Conservation (phyloP, 208 protist species). For the Trypanosoma lewisi region DNA sequence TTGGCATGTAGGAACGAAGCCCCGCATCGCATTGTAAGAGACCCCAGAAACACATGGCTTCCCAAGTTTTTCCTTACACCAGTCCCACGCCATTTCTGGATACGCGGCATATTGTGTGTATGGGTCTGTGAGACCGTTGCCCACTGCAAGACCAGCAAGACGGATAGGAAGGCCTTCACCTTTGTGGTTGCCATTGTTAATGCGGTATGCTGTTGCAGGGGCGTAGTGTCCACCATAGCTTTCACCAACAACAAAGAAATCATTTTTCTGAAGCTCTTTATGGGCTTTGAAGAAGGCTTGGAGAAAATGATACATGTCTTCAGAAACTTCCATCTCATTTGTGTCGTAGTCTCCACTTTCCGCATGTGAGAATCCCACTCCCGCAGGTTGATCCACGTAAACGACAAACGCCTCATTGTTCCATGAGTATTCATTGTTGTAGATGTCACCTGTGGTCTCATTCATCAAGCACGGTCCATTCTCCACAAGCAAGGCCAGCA, state of each 20-base stretch:
- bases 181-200: slow-evolving; percentile 33
- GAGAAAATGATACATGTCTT: slow-evolving; percentile 90
- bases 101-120: slow-evolving; percentile 71
- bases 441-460: slow-evolving; percentile 31
- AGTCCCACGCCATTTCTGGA: slow-evolving; percentile 53
- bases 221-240: slow-evolving; percentile 79
- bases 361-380: slow-evolving; percentile 85
- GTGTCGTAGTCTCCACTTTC: slow-evolving; percentile 44
- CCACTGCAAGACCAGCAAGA: slow-evolving; percentile 73
- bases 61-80: slow-evolving; percentile 45
- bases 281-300: slow-evolving; percentile 63
- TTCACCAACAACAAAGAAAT: slow-evolving; percentile 82
- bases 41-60: slow-evolving; percentile 41
- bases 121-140: slow-evolving; percentile 90
- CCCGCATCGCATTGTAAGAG: slow-evolving; percentile 44
- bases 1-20: slow-evolving; percentile 45
- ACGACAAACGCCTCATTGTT: slow-evolving; percentile 83
- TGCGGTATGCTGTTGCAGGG: slow-evolving; percentile 36
- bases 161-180: slow-evolving; percentile 40
- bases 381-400: slow-evolving; percentile 90
- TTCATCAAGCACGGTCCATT: slow-evolving; percentile 84
- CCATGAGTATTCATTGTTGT: slow-evolving; percentile 72
- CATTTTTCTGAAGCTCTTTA: slow-evolving; percentile 31
- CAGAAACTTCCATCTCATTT: slow-evolving; percentile 67
- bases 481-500: slow-evolving; percentile 63